Conservation (phyloP, 306 rosid genomes). For the Corylus avellana region DNA sequence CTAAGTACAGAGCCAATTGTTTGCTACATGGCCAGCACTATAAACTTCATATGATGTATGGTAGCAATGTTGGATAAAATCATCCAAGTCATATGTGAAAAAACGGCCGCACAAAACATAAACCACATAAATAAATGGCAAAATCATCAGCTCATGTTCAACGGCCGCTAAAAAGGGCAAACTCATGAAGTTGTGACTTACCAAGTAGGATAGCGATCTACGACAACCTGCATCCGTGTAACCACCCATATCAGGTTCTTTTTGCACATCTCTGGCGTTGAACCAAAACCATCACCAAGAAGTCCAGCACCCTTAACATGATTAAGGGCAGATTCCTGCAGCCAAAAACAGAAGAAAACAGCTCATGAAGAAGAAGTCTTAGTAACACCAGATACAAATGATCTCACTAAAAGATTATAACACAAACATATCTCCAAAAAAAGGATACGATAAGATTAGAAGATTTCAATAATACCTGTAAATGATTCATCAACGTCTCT, state of each 20-base stretch:
- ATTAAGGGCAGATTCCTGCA: conserved; percentile 97
- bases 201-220: conserved; percentile 98
- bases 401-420: not conserved
- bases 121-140: conserved; percentile 12
- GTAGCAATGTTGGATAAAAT: conserved; percentile 2
- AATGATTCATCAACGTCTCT: conserved; percentile 96
- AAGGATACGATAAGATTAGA: not conserved
- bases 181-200: conserved; percentile 36
- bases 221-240: conserved; percentile 89
- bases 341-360: conserved; percentile 26
- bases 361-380: not conserved
- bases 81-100: not conserved
- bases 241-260: conserved; percentile 99
- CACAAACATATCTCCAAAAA: not conserved
- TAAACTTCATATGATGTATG: not conserved
- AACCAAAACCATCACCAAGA: conserved; percentile 95
- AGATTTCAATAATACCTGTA: conserved; percentile 56
- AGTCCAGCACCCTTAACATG: conserved; percentile 94
- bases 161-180: not conserved
- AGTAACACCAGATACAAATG: not conserved
- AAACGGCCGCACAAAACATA: not conserved
- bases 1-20: not conserved
- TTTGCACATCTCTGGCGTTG: conserved; percentile 94
- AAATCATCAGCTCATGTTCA: conserved; percentile 6
- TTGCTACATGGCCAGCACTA: not conserved